Conservation (phyloP, 148 eudicot species). For the Limonium bicolor region DNA sequence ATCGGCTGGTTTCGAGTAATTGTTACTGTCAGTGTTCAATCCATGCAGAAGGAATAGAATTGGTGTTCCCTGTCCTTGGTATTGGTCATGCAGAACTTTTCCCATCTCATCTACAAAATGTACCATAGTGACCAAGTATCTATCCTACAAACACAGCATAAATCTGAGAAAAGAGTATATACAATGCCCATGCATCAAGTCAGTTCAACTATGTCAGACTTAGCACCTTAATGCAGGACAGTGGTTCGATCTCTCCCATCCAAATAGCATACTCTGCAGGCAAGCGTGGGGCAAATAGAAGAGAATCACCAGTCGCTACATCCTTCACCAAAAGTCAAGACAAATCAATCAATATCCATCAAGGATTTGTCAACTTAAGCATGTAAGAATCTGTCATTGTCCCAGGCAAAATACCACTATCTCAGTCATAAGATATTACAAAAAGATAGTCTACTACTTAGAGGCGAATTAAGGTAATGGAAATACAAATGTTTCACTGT, state of each 20-base stretch:
- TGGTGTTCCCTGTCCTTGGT: conserved; percentile 41
- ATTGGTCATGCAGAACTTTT: conserved; percentile 31
- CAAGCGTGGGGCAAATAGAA: conserved; percentile 75
- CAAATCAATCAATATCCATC: too few relatives aligned
- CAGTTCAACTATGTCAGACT: conserved; percentile 3
- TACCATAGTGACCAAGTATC: conserved; percentile 47
- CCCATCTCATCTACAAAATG: conserved; percentile 64
- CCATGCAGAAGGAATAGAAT: conserved; percentile 80
- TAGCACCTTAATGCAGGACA: conserved; percentile 59
- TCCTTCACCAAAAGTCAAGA: conserved; percentile 44
- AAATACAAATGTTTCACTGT: too few relatives aligned
- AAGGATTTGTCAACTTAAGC: too few relatives aligned
- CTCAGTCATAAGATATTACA: too few relatives aligned
- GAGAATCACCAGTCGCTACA: conserved; percentile 58
- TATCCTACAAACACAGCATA: conserved; percentile 43
- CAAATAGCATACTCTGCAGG: conserved; percentile 90
- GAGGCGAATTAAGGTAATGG: too few relatives aligned
- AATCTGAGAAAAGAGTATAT: conserved; percentile 9
- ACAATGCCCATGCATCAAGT: neutral
- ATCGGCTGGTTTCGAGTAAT: conserved; percentile 76
- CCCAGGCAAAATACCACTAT: too few relatives aligned
- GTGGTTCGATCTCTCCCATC: conserved; percentile 76
- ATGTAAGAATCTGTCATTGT: too few relatives aligned
- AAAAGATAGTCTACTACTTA: too few relatives aligned
- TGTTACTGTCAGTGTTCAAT: conserved; percentile 84